Evolutionary conservation across 2,329 filamentous ascomycete species (phyloP).

Genomic region (Monilinia laxa): DNA sequence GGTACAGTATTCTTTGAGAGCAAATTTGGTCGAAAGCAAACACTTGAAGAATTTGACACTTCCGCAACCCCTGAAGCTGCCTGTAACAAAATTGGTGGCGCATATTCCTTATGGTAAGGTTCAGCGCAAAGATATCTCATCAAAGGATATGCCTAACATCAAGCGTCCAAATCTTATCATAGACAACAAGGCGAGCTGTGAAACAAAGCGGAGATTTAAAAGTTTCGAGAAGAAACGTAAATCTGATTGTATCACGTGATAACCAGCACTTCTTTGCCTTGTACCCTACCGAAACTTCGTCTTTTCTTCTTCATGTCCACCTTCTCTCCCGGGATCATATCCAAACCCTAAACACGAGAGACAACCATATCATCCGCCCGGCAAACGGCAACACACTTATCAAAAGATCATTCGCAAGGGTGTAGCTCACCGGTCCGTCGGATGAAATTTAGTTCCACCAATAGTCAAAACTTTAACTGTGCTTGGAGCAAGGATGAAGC

Average conservation of each 20-base stretch:
- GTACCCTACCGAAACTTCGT: too few relatives aligned
- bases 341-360: too few relatives aligned
- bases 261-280: too few relatives aligned
- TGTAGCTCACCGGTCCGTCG: conserved; percentile 6
- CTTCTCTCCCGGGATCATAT: too few relatives aligned
- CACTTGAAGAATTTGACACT: neutral
- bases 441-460: conserved; percentile 4
- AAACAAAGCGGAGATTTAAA: too few relatives aligned
- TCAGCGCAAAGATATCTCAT: neutral
- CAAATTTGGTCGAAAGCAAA: conserved; percentile 4
- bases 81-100: neutral
- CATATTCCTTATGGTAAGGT: neutral
- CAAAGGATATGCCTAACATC: neutral
- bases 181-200: too few relatives aligned
- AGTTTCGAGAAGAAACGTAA: too few relatives aligned
- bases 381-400: neutral
- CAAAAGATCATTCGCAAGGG: neutral
- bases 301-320: too few relatives aligned
- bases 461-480: neutral
- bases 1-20: neutral
- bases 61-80: conserved; percentile 3
- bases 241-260: too few relatives aligned
- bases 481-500: neutral
- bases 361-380: fast-evolving
- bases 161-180: neutral